phyloP scores from a whole-genome alignment of 2,329 filamentous ascomycete genomes.

The Microcera coccophila region DNA sequence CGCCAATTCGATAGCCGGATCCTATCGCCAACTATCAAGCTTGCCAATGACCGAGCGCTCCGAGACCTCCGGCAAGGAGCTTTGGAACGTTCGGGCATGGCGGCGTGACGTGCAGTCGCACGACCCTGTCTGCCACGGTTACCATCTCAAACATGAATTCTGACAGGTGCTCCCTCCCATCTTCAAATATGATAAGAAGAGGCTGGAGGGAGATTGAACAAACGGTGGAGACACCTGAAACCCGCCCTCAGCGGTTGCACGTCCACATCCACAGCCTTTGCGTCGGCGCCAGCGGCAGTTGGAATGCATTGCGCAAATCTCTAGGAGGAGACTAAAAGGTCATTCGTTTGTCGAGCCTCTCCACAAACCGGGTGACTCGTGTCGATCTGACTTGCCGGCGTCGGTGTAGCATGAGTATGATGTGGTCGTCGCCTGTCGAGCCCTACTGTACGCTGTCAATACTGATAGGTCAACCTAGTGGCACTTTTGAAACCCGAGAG shows the following conservation, averaged over 20 bases:
- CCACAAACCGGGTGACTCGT: conserved; percentile 14
- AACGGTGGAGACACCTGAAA: conserved; percentile 23
- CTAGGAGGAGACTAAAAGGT: conserved; percentile 18
- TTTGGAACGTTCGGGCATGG: too few species aligned
- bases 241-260: conserved; percentile 17
- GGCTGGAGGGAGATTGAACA: neutral
- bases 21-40: too few species aligned
- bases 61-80: too few species aligned
- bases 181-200: neutral
- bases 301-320: conserved; percentile 12
- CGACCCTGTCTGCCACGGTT: neutral
- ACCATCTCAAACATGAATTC: neutral
- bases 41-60: neutral
- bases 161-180: neutral
- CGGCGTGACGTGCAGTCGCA: neutral
- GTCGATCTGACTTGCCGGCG: too few species aligned
- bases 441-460: too few species aligned
- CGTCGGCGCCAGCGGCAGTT: too few species aligned
- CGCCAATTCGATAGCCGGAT: too few species aligned
- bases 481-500: too few species aligned
- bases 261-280: too few species aligned
- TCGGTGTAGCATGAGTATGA: too few species aligned
- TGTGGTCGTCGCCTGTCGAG: too few species aligned
- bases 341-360: conserved; percentile 16
- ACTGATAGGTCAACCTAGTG: too few species aligned